Evolutionary conservation across 2,329 filamentous ascomycete species (phyloP).

Genomic region (Aureobasidium subglaciale): DNA sequence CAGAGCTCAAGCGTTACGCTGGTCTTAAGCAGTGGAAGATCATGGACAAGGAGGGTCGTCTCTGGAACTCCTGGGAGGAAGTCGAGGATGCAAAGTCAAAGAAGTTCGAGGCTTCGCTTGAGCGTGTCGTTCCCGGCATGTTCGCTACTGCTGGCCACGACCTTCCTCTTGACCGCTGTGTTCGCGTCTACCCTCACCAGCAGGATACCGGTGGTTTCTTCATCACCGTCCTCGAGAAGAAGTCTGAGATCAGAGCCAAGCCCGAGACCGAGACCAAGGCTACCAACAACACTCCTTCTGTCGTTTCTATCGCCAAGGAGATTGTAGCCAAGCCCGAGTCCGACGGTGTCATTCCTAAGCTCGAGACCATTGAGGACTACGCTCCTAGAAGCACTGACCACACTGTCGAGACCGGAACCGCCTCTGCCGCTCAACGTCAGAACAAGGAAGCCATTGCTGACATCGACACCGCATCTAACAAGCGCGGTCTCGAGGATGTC

Average conservation of each 20-base stretch:
- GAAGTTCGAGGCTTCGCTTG: conserved; percentile 52
- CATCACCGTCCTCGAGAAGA: conserved; percentile 91
- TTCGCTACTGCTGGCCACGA: conserved; percentile 60
- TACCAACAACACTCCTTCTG: conserved; percentile 17
- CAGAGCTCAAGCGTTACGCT: conserved; percentile 65
- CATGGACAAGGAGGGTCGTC: conserved; percentile 74
- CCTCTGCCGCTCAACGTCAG: conserved; percentile 21
- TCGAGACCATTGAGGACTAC: conserved; percentile 25
- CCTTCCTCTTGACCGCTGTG: conserved; percentile 79
- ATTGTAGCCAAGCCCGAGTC: conserved; percentile 31
- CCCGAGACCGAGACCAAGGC: conserved; percentile 55
- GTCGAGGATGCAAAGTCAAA: conserved; percentile 61
- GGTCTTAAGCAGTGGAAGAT: conserved; percentile 82
- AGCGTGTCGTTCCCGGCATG: conserved; percentile 71
- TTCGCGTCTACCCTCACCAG: conserved; percentile 88
- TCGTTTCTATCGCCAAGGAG: conserved; percentile 33
- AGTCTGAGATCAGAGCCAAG: conserved; percentile 71
- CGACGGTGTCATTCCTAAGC: conserved; percentile 20
- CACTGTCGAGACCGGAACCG: conserved; percentile 17
- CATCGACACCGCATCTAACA: conserved; percentile 21
- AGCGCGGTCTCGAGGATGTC: conserved; percentile 35
- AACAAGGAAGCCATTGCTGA: conserved; percentile 19
- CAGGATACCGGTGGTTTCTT: conserved; percentile 98
- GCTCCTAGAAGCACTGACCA: conserved; percentile 24
- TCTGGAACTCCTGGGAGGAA: conserved; percentile 77